Base-by-base conservation (phyloP, 768 basidiomycete species). In the Russula olivacea region DNA sequence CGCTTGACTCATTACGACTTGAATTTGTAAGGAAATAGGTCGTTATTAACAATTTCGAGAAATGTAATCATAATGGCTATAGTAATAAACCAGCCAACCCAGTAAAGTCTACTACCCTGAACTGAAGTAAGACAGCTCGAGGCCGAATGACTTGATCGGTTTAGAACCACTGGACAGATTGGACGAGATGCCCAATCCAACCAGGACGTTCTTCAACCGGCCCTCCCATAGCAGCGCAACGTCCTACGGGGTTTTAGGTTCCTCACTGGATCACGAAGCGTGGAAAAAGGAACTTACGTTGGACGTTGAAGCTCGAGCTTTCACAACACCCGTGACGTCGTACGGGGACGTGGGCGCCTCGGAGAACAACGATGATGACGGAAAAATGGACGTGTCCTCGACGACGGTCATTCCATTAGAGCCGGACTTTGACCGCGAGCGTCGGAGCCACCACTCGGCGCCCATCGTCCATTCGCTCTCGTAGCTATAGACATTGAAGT, bases 381-480 rank as follows among this genome's bases (percentile, higher is more conserved):
- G 55, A 7, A 66, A 58, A 15, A 71, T 64, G 4, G 72, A 68
- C 4, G 64, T 63, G 12, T 68, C 68, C 8, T 74, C 75, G 56
- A 30, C 28, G 28, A 58, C 66, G 0, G 19, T n/a, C 45, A 72
- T 69, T 25, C 59, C 43, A 1, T 72, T 68, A 15, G 63, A 59
- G 36, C 57, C 56, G 9, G 71, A 64, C 58, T 74, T 72, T 14
- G 74, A 69, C 21, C 74, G 75, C 5, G 79, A 76, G 25, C 85
- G 82, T 23, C 93, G 82, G 71, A 93, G 81, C 93, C 93, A 97
- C 92, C 93, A 97, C 73, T 98, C 95, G 1, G 90, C 88, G 3
- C 96, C 96, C 77, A 98, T 83, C 11, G 91, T 88, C 88, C 94
- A 89, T 72, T 98, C 95, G 73, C 92, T 94, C 68, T 96, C 93